Evolutionary conservation across 306 rosid genomes (phyloP).

Genomic region (Cyamopsis tetragonoloba): DNA sequence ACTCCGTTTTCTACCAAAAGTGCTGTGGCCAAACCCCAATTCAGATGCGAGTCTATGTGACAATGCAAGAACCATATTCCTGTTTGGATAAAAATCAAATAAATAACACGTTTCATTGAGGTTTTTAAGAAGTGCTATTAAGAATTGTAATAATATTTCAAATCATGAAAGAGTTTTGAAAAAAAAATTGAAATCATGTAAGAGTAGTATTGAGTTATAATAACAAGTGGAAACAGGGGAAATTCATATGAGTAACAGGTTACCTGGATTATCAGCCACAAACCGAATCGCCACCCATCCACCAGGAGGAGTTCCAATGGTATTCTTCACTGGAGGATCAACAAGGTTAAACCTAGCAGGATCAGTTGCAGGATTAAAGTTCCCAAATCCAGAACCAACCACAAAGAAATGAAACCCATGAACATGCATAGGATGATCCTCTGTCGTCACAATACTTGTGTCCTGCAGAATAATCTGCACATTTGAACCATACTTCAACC

Average conservation of each 20-base stretch:
- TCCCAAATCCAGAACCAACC: slow-evolving; percentile 85
- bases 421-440: slow-evolving; percentile 93
- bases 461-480: slow-evolving; percentile 83
- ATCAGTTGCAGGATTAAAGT: slow-evolving; percentile 76
- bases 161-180: too few relatives aligned
- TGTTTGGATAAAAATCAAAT: slow-evolving; percentile 23
- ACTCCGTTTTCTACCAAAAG: slow-evolving; percentile 83
- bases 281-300: slow-evolving; percentile 98
- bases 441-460: slow-evolving; percentile 73
- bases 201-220: too few relatives aligned
- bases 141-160: too few relatives aligned
- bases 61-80: slow-evolving; percentile 94
- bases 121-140: too few relatives aligned
- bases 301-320: slow-evolving; percentile 85
- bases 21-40: slow-evolving; percentile 72
- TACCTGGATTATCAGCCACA: slow-evolving; percentile 92
- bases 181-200: too few relatives aligned
- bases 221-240: not conserved
- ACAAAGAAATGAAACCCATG: slow-evolving; percentile 90
- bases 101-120: too few relatives aligned
- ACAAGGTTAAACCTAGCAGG: slow-evolving; percentile 66
- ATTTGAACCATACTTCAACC: slow-evolving; percentile 63
- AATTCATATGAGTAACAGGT: not conserved
- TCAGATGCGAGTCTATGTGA: slow-evolving; percentile 76
- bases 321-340: slow-evolving; percentile 82